Evolutionary conservation across 805 yeast species (phyloP).

Genomic region (Yarrowia sp.): DNA sequence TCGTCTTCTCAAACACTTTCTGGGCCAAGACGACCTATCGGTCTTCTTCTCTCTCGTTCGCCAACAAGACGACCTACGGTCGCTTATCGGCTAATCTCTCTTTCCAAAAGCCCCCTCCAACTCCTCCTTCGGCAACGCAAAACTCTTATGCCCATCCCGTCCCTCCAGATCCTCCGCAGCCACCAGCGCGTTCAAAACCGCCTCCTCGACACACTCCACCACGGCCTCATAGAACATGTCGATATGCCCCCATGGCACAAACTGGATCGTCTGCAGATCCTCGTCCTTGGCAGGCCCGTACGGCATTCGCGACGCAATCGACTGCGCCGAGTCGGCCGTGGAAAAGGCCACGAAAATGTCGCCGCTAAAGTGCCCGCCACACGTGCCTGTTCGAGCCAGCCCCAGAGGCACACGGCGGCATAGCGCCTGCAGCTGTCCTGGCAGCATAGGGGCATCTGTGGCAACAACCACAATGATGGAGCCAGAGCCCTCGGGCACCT

Average conservation of each 20-base stretch:
- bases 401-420: constrained; percentile 5
- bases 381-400: constrained; percentile 11
- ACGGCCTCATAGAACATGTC: background rate
- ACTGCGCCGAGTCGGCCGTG: background rate
- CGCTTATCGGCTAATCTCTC: no score
- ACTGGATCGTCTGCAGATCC: background rate
- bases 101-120: background rate
- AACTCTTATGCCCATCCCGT: background rate
- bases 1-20: no score
- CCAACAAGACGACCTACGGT: no score
- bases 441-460: constrained; percentile 1
- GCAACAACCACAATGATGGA: constrained; percentile 1
- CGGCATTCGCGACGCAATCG: constrained; percentile 1
- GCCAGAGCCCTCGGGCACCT: background rate
- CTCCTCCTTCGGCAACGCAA: constrained; percentile 6
- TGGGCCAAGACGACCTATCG: no score
- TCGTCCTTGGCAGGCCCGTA: background rate
- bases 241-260: constrained; percentile 14
- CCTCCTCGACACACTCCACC: constrained; percentile 8
- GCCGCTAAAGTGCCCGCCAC: background rate
- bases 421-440: background rate
- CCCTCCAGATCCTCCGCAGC: constrained; percentile 14
- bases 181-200: background rate
- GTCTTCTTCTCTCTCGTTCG: no score
- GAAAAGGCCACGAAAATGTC: constrained; percentile 12